Evolutionary conservation across 2,329 filamentous ascomycete genomes (phyloP).

Genomic region (Drechslerella coelobrocha): DNA sequence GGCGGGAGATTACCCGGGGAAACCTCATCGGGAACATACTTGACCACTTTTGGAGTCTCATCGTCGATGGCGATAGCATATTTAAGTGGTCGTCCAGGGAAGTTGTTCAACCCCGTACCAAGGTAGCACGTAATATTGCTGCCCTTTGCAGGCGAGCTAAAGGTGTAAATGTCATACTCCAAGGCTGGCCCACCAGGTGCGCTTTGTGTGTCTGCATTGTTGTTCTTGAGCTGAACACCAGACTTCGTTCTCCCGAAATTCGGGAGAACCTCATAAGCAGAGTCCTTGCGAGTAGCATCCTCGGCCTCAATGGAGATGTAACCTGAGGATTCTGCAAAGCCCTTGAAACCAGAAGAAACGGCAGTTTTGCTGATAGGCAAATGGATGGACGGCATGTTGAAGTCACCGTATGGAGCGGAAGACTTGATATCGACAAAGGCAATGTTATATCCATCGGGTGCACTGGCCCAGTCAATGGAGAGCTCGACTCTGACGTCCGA

Average conservation of each 20-base stretch:
- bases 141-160: conserved; percentile 62
- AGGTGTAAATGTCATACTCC: conserved; percentile 69
- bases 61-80: conserved; percentile 64
- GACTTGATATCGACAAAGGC: conserved; percentile 56
- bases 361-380: conserved; percentile 65
- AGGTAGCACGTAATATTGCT: conserved; percentile 63
- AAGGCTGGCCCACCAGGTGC: conserved; percentile 64
- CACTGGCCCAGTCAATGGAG: conserved; percentile 66
- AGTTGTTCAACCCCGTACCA: conserved; percentile 62
- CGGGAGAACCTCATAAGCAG: conserved; percentile 57
- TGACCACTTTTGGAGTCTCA: conserved; percentile 57
- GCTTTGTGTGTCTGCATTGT: conserved; percentile 63
- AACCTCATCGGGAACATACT: conserved; percentile 59
- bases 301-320: conserved; percentile 65
- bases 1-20: conserved; percentile 60
- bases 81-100: conserved; percentile 62
- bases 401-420: conserved; percentile 56
- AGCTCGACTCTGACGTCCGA: conserved; percentile 64
- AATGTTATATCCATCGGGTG: conserved; percentile 58
- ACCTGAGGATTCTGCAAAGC: conserved; percentile 70
- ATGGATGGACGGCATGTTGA: conserved; percentile 60
- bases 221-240: conserved; percentile 66
- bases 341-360: conserved; percentile 64
- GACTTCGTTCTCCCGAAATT: conserved; percentile 66
- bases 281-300: conserved; percentile 62